Conservation (phyloP, 23 red algal genomes). For the Gracilaria vermiculophylla region DNA sequence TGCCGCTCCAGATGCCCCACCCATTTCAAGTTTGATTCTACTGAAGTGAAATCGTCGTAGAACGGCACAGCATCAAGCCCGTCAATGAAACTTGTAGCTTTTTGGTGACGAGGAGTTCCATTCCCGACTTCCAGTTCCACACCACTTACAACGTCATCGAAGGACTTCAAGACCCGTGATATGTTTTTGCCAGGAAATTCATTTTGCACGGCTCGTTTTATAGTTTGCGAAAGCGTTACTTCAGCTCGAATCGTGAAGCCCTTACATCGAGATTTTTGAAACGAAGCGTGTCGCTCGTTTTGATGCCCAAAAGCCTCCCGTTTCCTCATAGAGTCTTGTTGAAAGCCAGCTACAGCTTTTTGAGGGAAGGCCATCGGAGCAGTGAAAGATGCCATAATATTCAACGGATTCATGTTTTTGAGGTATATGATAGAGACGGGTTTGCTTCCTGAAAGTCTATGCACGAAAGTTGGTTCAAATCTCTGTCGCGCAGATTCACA, state of each 20-base stretch:
- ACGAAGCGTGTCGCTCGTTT: neutral
- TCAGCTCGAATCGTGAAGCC: neutral
- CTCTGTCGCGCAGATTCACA: too few species aligned
- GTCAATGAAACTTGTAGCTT: slow-evolving; percentile 47
- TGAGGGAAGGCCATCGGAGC: neutral
- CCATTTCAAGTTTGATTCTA: slow-evolving; percentile 34
- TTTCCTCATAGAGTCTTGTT: neutral
- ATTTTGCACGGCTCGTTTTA: slow-evolving; percentile 30
- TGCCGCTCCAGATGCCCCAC: slow-evolving; percentile 56
- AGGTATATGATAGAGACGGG: too few species aligned
- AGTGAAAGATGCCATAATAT: neutral
- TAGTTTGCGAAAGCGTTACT: slow-evolving; percentile 8
- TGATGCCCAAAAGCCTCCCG: neutral
- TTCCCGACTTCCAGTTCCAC: slow-evolving; percentile 6
- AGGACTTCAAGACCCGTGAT: slow-evolving; percentile 52
- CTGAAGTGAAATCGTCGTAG: slow-evolving; percentile 39
- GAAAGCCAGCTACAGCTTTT: neutral
- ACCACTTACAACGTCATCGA: slow-evolving; percentile 37
- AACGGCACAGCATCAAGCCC: slow-evolving; percentile 65
- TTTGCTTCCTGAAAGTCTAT: too few species aligned
- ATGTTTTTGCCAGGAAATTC: slow-evolving; percentile 37
- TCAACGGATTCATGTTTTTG: neutral
- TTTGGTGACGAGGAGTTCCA: slow-evolving; percentile 42
- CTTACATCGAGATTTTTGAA: neutral
- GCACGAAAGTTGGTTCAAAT: too few species aligned